phyloP scores from a whole-genome alignment of 2,329 filamentous ascomycete genomes.

The Epichloe sibirici region DNA sequence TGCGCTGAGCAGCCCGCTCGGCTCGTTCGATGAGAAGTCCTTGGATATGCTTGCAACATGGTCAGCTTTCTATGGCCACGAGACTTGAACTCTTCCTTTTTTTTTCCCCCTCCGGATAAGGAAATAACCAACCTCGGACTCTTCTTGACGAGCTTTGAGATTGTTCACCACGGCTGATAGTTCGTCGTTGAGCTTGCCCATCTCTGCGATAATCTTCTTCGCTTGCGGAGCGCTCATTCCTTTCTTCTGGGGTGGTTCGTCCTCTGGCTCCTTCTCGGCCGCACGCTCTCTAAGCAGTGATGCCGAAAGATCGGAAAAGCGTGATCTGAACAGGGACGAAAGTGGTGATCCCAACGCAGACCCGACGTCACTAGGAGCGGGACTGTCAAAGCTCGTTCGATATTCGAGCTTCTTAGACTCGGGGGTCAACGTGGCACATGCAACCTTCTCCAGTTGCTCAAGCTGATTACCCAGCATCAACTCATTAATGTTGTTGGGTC shows the following conservation, averaged over 20 bases:
- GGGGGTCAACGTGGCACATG: constrained; percentile 8
- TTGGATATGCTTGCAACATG: constrained; percentile 42
- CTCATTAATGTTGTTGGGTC: constrained; percentile 23
- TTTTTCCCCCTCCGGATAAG: not conserved
- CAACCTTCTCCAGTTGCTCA: constrained; percentile 24
- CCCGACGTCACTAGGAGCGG: constrained; percentile 14
- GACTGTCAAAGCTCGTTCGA: constrained; percentile 15
- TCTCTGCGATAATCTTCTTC: constrained; percentile 24
- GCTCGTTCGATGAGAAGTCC: constrained; percentile 45
- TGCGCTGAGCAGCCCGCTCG: constrained; percentile 43
- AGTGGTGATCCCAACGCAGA: constrained; percentile 23
- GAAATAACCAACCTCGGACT: constrained; percentile 37
- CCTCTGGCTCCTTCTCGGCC: constrained; percentile 14
- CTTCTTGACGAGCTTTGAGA: constrained; percentile 43
- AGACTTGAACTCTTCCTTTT: not conserved
- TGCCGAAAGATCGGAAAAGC: constrained; percentile 27
- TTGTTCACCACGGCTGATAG: constrained; percentile 37
- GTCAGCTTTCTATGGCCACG: constrained; percentile 1
- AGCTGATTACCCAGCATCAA: constrained; percentile 23
- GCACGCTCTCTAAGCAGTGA: constrained; percentile 20
- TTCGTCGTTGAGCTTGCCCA: constrained; percentile 33
- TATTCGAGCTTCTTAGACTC: constrained; percentile 10
- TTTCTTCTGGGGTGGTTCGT: constrained; percentile 16
- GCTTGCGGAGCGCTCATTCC: constrained; percentile 24
- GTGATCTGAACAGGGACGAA: constrained; percentile 25